These are phyloP conservation scores for Cinnamomum chago DNA, from an alignment of 164 flowering plant species.

Conservation along the genomic window DNA sequence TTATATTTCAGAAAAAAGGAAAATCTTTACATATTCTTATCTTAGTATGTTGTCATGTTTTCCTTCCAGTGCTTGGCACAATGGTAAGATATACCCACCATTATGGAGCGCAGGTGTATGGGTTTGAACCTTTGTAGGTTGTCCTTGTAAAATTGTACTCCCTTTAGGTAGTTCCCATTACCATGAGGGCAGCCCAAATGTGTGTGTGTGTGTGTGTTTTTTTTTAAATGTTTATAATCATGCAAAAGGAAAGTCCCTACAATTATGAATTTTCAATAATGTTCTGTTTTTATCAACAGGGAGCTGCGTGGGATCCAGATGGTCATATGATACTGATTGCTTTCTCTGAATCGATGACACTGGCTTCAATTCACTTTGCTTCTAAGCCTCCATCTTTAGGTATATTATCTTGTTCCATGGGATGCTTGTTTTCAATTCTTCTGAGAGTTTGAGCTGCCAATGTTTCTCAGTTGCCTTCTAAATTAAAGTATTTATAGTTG, in stretches of 20 bases:
- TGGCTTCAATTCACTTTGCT: slow-evolving; percentile 93
- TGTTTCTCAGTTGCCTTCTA: not conserved
- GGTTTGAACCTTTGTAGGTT: too few species aligned
- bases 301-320: slow-evolving; percentile 97
- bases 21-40: too few species aligned
- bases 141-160: too few species aligned
- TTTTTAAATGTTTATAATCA: too few species aligned
- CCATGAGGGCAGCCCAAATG: too few species aligned
- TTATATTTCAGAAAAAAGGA: too few species aligned
- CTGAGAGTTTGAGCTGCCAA: not conserved
- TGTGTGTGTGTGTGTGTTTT: too few species aligned
- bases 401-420: slow-evolving; percentile 17
- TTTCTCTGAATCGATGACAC: slow-evolving; percentile 67
- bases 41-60: too few species aligned
- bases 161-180: too few species aligned
- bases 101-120: too few species aligned
- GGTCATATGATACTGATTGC: slow-evolving; percentile 78
- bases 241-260: not conserved
- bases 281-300: slow-evolving; percentile 35
- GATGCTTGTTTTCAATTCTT: not conserved
- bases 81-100: too few species aligned
- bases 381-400: slow-evolving; percentile 92
- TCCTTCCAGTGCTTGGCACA: too few species aligned
- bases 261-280: not conserved
- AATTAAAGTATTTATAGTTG: not conserved